Conservation (phyloP, 2,329 filamentous ascomycete genomes). For the Aciculosporium take region DNA sequence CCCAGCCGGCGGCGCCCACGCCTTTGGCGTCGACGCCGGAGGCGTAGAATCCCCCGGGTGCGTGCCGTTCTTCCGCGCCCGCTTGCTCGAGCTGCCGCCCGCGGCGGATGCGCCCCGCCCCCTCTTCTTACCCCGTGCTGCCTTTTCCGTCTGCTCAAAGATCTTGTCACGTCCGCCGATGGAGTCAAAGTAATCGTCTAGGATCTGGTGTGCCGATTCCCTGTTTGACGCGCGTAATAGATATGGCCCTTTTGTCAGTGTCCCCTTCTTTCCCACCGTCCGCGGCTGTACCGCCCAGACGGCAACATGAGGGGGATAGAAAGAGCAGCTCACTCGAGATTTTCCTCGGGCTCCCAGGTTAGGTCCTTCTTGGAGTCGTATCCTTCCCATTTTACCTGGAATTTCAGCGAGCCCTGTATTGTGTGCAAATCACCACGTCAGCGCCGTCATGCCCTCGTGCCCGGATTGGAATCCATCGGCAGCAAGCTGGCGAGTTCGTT, state of each 20-base stretch:
- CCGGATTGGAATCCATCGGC: neutral
- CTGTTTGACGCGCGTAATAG: constrained; percentile 18
- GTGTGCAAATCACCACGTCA: neutral
- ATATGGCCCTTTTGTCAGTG: neutral
- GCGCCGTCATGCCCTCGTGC: constrained; percentile 1
- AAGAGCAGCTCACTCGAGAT: constrained; percentile 24
- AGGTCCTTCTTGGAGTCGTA: constrained; percentile 55
- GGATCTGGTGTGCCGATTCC: constrained; percentile 42
- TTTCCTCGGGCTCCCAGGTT: constrained; percentile 70
- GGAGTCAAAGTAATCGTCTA: constrained; percentile 47
- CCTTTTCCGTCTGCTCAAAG: constrained; percentile 34
- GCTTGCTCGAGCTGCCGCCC: constrained; percentile 27
- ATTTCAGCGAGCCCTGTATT: constrained; percentile 40
- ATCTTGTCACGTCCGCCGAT: constrained; percentile 50
- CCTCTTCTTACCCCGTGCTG: constrained; percentile 42
- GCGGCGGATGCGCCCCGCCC: constrained; percentile 28
- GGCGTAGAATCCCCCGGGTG: constrained; percentile 36
- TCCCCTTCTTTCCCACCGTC: neutral
- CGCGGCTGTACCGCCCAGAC: too few species aligned
- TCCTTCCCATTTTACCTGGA: constrained; percentile 70
- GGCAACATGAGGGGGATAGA: too few species aligned
- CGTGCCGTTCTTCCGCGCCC: constrained; percentile 30
- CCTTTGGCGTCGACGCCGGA: constrained; percentile 27
- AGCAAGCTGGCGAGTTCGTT: too few species aligned
- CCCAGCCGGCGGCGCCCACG: constrained; percentile 55